Percentiles rank a stretch among this genome's conserved stretches.
phyloP scores from a whole-genome alignment of 257 asterid genomes.

The Solanum appendiculatum region DNA sequence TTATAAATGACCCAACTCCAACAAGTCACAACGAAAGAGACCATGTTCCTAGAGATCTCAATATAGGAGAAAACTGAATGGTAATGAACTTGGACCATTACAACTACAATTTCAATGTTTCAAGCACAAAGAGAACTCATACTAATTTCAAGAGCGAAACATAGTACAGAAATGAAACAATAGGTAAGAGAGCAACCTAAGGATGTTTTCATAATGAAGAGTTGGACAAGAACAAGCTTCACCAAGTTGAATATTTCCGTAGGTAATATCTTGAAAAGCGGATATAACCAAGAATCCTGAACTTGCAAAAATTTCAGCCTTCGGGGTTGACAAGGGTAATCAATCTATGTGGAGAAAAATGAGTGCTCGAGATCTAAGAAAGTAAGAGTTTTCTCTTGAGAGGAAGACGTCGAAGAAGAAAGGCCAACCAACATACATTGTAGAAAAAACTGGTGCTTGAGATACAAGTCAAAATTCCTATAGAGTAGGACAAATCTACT shows the following conservation, averaged over 20 bases:
- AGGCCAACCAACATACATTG: neutral
- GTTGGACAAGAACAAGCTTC: neutral
- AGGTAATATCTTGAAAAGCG: neutral
- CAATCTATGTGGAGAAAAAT: neutral
- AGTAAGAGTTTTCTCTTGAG: neutral
- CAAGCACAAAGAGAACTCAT: neutral
- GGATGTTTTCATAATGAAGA: neutral
- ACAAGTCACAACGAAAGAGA: neutral
- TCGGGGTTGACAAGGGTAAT: neutral
- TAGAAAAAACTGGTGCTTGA: neutral
- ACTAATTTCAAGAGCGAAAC: neutral
- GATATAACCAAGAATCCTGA: neutral
- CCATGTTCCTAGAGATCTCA: neutral
- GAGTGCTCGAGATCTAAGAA: neutral
- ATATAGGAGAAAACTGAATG: neutral
- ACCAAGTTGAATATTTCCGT: neutral
- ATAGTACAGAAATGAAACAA: neutral
- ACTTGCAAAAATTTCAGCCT: neutral
- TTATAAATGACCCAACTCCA: neutral
- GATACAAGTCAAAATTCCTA: neutral
- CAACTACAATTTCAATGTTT: neutral
- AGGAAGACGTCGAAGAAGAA: neutral
- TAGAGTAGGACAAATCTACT: neutral
- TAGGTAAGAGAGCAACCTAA: neutral
- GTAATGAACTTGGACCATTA: neutral